phyloP scores from a whole-genome alignment of 2,329 filamentous ascomycete species.

The Elsinoe necatrix region DNA sequence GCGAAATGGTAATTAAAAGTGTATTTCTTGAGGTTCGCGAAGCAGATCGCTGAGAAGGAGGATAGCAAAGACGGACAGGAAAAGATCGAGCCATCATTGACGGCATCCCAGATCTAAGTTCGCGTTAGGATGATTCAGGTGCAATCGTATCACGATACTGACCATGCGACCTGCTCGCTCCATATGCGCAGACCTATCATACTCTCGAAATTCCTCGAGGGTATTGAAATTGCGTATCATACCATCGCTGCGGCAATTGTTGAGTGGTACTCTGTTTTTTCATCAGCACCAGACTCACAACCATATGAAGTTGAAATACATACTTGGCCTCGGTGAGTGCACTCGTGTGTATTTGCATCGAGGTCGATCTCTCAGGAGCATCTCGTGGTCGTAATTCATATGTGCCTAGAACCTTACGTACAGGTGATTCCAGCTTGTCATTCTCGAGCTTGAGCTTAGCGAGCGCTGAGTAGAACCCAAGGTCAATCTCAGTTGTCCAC shows the following conservation, averaged over 20 bases:
- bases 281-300: slow-evolving; percentile 1
- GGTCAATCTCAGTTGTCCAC: slow-evolving; percentile 87
- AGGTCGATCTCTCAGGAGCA: slow-evolving; percentile 65
- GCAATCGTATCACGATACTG: slow-evolving; percentile 24
- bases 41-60: slow-evolving; percentile 83
- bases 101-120: slow-evolving; percentile 85
- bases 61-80: slow-evolving; percentile 85
- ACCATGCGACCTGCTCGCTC: slow-evolving; percentile 72
- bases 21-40: slow-evolving; percentile 94
- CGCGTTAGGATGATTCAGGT: slow-evolving; percentile 13
- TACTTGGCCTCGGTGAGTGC: slow-evolving; percentile 78
- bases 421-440: slow-evolving; percentile 92
- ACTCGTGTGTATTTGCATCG: slow-evolving; percentile 82
- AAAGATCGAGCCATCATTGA: slow-evolving; percentile 92
- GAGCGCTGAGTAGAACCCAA: slow-evolving; percentile 90
- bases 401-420: slow-evolving; percentile 73
- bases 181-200: slow-evolving; percentile 70
- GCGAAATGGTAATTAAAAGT: slow-evolving; percentile 98
- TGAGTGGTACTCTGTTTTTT: slow-evolving; percentile 52
- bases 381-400: slow-evolving; percentile 75
- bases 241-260: slow-evolving; percentile 75
- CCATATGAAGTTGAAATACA: slow-evolving; percentile 30
- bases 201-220: slow-evolving; percentile 80
- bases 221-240: slow-evolving; percentile 96
- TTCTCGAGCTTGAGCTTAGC: slow-evolving; percentile 90